Evolutionary conservation across 805 yeast genomes (phyloP), one percentile per base, ranked within the genome.

Genomic region (Teunomyces cretensis): DNA sequence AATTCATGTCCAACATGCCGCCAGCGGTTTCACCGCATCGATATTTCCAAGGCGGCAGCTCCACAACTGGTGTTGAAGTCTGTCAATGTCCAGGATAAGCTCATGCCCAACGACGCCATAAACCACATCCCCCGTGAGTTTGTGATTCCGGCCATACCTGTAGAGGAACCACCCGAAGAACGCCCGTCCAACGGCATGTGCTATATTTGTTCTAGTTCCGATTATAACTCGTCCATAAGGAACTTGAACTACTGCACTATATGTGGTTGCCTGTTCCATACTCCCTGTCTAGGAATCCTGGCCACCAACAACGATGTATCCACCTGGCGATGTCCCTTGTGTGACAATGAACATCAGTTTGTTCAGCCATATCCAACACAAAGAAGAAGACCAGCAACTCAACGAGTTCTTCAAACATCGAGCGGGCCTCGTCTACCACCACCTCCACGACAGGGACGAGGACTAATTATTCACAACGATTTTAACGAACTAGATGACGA

Each of bases 1-100:
- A 79, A 78, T 56, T 70, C 75, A 43, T 81, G 87, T 55, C 88
- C 88, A 2, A 76, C 81, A 4, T 82, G 88, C 54, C 75, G 88
- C 15, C 54, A 69, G 26, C 64, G 65, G 36, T 81, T 72, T 54
- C 59, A 71, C 39, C 48, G 61, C 19, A 62, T 78, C 22, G 67
- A 70, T 41, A 46, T 67, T 3, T 53, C 64, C 17, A 57, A 57
- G n/a, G 42, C 9, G 16, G 24, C 13, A 9, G 6, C 30, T 15
- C 41, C 41, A 38, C 32, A 28, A 8, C 13, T 12, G 9, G 32
- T 38, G 15, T 4, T 26, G 14, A 38, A 5, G 6, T 15, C 30
- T 11, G 26, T 64, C 9, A 27, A 44, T 1, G 60, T 71, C 3
- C 56, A 63, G 43, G 74, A 71, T 47, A 60, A 55, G 41, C 47